Evolutionary conservation across 2,329 filamentous ascomycete genomes (phyloP), one percentile per base, ranked within the genome.

Genomic region (Colletotrichum ledebouriae): DNA sequence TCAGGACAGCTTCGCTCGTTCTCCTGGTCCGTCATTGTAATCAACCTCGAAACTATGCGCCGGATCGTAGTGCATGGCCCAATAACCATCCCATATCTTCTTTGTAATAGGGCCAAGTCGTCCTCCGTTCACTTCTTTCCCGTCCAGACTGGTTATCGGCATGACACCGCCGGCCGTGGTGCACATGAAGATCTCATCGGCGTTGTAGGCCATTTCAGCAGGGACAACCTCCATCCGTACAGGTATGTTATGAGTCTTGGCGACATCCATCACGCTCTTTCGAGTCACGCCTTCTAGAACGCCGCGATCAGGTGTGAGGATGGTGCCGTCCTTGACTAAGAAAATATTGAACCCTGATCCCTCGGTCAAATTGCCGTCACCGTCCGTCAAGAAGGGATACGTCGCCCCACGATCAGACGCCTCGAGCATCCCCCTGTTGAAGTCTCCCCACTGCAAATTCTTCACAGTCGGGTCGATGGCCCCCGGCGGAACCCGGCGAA

Each of bases 131-230:
- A 86, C 74, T 0, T 77, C 76, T 59, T 78, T 70, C 0, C 79
- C 83, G 71, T 86, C 84, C 2, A 86, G 73, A 0, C 60, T 67
- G 0, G 82, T 84, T 29, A 86, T 84, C 0, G 84, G 84, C 84
- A 86, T 86, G 17, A 86, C 79, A 0, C 84, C 84, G 1, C 84
- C 84, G 0, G 84, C 84, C 13, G 84, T 86, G 0, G 84, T 86
- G 67, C 79, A 85, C 83, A 85, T 85, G 34, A 86, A 81, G 4
- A 85, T 78, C 75, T 86, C 84, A 63, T 86, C 84, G 0, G 76
- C 74, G 6, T 78, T 58, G 53, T 84, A 85, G 0, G 75, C 78
- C 41, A 76, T 10, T 13, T 82, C 76, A 0, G 83, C 74, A 0
- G 83, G 82, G 4, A 85, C 81, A 29, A 77, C 66, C 71, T 84